Base-by-base conservation (phyloP, 2,329 filamentous ascomycete genomes). In the Clarireedia monteithiana region DNA sequence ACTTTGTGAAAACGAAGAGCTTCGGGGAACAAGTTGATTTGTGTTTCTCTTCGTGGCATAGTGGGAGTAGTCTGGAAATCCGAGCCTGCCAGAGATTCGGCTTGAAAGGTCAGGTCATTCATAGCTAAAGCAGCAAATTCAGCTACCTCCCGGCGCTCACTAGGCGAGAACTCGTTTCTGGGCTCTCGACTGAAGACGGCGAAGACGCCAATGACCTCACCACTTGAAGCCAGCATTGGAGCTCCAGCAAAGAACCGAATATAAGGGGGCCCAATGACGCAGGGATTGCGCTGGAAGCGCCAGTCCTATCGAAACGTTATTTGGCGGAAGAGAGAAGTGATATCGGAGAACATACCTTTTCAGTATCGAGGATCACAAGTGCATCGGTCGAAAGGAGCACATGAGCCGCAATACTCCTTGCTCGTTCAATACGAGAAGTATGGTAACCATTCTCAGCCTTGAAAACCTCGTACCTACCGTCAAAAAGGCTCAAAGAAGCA, bases 161-260 rank as follows among this genome's bases (percentile, higher is more conserved):
- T 48, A 15, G 61, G 59, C n/a, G 59, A 59, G 42, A 71, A 71
- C 2, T 36, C 56, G 2, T 34, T 17, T 42, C 67, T 59, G 10
- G 68, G 68, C 15, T 62, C 39, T 6, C 59, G 62, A 49, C 63
- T 60, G 48, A 67, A 69, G 6, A 71, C 59, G 6, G 66, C 62
- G 48, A 72, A 64, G 5, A 69, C 67, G 4, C 67, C 70, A 34
- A 71, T 59, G 14, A 60, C 58, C 30, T 63, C 60, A 49, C 67
- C 67, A 49, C 64, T 64, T 20, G 61, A 48, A 30, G 66, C 65
- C 14, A 70, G 56, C 38, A 73, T 60, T 6, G 70, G 71, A 24
- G 68, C 68, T 10, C 66, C 71, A n/a, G 68, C 70, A 44, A 70
- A 71, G 54, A 72, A 73, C 4, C 68, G 64, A 44, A 72, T 68